phyloP scores from a whole-genome alignment of 1,284 basidiomycete species.

The Dichomitus squalens region DNA sequence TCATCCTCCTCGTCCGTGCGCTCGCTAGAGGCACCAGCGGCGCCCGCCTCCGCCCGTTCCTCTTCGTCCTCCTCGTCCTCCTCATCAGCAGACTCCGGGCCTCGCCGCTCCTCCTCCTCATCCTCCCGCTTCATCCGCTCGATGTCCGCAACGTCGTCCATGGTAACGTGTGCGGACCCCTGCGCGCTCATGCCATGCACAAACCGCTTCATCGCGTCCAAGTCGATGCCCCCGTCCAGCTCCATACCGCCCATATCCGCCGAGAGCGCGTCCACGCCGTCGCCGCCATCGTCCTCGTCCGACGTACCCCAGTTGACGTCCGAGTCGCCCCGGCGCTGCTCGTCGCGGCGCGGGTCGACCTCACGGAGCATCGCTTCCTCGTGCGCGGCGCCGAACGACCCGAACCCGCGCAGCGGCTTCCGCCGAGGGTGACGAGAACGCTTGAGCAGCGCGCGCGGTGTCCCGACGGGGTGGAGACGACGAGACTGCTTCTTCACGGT shows the following conservation, averaged over 20 bases:
- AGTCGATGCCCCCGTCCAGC: conserved; percentile 54
- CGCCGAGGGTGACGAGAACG: conserved; percentile 29
- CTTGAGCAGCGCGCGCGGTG: conserved; percentile 26
- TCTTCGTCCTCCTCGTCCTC: conserved; percentile 42
- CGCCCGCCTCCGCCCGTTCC: neutral
- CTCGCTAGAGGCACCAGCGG: neutral
- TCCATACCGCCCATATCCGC: conserved; percentile 54
- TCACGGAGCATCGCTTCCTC: conserved; percentile 54
- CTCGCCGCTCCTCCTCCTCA: conserved; percentile 36
- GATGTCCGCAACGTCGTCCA: conserved; percentile 66
- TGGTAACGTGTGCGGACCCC: conserved; percentile 55
- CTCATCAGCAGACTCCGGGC: conserved; percentile 38
- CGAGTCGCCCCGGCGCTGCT: conserved; percentile 63
- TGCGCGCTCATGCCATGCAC: conserved; percentile 51
- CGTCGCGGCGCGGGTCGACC: conserved; percentile 47
- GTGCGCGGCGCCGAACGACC: conserved; percentile 54
- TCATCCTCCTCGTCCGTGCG: conserved; percentile 24
- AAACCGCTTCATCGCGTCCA: conserved; percentile 57
- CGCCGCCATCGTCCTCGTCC: conserved; percentile 48
- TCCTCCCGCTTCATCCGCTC: conserved; percentile 57
- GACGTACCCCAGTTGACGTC: conserved; percentile 75
- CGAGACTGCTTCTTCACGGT: conserved; percentile 20
- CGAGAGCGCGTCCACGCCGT: conserved; percentile 38
- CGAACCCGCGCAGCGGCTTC: conserved; percentile 42
- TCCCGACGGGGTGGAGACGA: conserved; percentile 26